A percentile compares a stretch with the other conserved stretches of the same genome.
Evolutionary conservation across 371 early-diverging fungal species (phyloP).

Genomic region (Smittium mucronatum): DNA sequence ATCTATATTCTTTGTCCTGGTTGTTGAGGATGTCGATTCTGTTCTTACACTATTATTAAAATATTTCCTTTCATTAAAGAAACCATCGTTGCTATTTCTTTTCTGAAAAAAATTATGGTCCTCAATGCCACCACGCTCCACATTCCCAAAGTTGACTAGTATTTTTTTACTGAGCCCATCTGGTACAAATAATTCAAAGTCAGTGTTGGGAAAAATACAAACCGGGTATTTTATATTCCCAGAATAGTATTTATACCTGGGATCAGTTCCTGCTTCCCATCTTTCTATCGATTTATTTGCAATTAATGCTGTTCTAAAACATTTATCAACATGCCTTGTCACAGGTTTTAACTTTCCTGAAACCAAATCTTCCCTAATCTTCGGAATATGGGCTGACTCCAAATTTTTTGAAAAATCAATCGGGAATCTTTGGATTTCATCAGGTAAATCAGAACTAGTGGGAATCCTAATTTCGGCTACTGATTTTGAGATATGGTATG

Average conservation of each 20-base stretch:
- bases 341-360: constrained; percentile 17
- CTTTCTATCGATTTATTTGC: constrained; percentile 14
- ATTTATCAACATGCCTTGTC: constrained; percentile 19
- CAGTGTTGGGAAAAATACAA: constrained; percentile 16
- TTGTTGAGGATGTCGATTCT: background rate
- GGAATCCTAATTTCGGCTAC: constrained; percentile 23
- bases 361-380: constrained; percentile 9
- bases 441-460: constrained; percentile 21
- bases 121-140: background rate
- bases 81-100: background rate
- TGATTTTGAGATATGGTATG: constrained; percentile 3
- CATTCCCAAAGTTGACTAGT: background rate
- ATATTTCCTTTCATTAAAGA: no score
- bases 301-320: constrained; percentile 9
- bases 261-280: constrained; percentile 16
- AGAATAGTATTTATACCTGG: constrained; percentile 8
- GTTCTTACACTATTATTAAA: background rate
- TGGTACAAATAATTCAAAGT: constrained; percentile 18
- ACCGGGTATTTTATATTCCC: constrained; percentile 25
- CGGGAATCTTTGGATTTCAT: constrained; percentile 31
- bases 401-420: constrained; percentile 4
- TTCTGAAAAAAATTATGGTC: no score
- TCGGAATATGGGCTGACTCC: background rate
- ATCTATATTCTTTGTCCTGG: background rate
- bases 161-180: constrained; percentile 14